phyloP scores from a whole-genome alignment of 139 green algal species.

The Chlamydomonas eustigma region DNA sequence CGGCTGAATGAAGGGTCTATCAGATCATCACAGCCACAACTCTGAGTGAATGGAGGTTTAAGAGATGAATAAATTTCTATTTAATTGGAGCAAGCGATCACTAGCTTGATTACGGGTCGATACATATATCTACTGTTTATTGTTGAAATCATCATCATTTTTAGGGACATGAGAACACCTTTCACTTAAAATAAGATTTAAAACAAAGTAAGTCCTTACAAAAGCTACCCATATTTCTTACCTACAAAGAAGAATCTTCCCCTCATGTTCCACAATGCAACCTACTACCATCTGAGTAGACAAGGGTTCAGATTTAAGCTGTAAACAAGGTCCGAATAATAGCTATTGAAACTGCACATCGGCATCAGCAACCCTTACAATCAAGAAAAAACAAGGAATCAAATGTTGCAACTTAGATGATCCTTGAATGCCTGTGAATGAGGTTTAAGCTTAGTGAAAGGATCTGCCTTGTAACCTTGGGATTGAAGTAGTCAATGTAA shows the following conservation, averaged over 20 bases:
- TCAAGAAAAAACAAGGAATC: slow-evolving; percentile 67
- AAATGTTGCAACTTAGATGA: background rate
- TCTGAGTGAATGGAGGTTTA: background rate
- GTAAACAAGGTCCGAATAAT: background rate
- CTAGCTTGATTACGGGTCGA: no score
- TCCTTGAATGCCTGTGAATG: slow-evolving; percentile 66
- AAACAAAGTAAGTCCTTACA: background rate
- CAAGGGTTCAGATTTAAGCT: background rate
- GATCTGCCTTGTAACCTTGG: slow-evolving; percentile 45
- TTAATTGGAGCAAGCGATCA: no score
- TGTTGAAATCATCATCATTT: background rate
- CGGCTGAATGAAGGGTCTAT: no score
- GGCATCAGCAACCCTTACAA: slow-evolving; percentile 70
- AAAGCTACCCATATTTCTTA: background rate
- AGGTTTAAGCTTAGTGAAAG: slow-evolving; percentile 80
- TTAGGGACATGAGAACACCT: background rate
- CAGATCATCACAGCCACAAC: background rate
- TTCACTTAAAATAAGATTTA: no score
- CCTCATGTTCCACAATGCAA: slow-evolving; percentile 76
- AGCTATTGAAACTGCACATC: background rate
- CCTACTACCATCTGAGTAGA: slow-evolving; percentile 67
- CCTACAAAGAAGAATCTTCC: slow-evolving; percentile 76
- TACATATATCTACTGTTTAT: no score
- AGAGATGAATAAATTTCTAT: background rate
- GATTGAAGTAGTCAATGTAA: slow-evolving; percentile 76